Base-by-base conservation (phyloP, 495 filamentous ascomycete genomes). In the Rostrohypoxylon terebratum region DNA sequence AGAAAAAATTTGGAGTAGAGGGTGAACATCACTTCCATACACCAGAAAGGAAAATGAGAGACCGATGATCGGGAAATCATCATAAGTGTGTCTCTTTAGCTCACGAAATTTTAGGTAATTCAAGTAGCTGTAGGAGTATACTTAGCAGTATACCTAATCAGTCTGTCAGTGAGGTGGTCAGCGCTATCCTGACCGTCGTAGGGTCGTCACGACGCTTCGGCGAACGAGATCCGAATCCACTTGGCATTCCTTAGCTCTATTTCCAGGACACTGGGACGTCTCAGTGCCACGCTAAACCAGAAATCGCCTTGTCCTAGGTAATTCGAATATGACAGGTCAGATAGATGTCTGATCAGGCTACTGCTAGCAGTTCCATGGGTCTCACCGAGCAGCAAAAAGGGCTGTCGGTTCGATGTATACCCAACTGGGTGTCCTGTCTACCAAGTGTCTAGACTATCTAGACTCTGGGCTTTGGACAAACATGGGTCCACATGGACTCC, bases 221-320 rank as follows among this genome's bases (percentile, higher is more conserved):
- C 71, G 66, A 66, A 8, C 61, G 28, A 66, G 71, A 69, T 70
- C 71, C 66, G 71, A 74, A 67, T 20, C 62, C 63, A 50, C 71
- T 70, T 70, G 63, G 71, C 71, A 55, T 59, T 57, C 42, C 48
- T 66, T 66, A 66, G 66, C 71, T 66, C 55, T 74, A 60, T 74
- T 70, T 70, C 71, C 71, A 70, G 71, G 66, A 74, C 63, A 67
- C 61, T 67, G 71, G 71, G 71, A 69, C 66, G 66, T 74, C 66
- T 70, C 71, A 66, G 58, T 47, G 63, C 44, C 34, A 74, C 66
- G 71, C 71, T 74, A 74, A 53, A 47, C 63, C 51, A 45, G 16
- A 70, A 66, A 63, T 28, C 55, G 63, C 20, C 51, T 34, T 54
- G 61, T 66, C 53, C 61, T 47, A 66, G 66, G 67, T 67, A 63